Percentiles rank a stretch among this genome's conserved stretches.
phyloP scores from a whole-genome alignment of 352 stramenopile genomes.

The Albugo candida region DNA sequence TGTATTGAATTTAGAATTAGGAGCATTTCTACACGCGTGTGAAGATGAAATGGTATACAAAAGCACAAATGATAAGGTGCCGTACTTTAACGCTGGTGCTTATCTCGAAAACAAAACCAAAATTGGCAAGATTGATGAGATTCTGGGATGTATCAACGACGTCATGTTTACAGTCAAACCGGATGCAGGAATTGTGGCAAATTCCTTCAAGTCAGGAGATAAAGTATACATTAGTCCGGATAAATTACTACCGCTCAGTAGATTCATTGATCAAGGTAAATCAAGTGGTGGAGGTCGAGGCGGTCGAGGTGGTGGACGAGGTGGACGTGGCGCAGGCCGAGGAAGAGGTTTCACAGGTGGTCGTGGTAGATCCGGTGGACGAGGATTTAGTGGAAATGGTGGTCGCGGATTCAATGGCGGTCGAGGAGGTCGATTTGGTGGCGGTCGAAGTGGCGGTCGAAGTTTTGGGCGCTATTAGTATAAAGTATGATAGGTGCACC shows the following conservation, averaged over 20 bases:
- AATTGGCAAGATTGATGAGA: constrained; percentile 98
- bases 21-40: constrained; percentile 90
- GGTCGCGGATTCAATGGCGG: constrained; percentile 15
- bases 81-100: constrained; percentile 97
- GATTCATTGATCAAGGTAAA: constrained; percentile 89
- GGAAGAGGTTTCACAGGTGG: constrained; percentile 14
- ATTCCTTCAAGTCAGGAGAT: constrained; percentile 93
- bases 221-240: constrained; percentile 95
- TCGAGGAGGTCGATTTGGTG: constrained; percentile 24
- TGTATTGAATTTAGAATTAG: constrained; percentile 62
- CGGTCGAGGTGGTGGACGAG: constrained; percentile 18
- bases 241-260: constrained; percentile 89
- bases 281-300: constrained; percentile 18
- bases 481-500: too few species aligned
- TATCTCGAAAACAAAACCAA: constrained; percentile 99
- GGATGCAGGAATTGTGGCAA: constrained; percentile 84
- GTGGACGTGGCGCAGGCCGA: constrained; percentile 16
- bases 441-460: constrained; percentile 14
- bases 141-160: constrained; percentile 93
- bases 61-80: constrained; percentile 89
- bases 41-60: constrained; percentile 97
- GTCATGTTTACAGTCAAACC: constrained; percentile 95
- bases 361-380: constrained; percentile 5
- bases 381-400: constrained; percentile 14
- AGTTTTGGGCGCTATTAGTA: too few species aligned